Percentiles rank a stretch among this genome's conserved stretches.
phyloP scores from a whole-genome alignment of 2,329 filamentous ascomycete species.

The Trichoderma atrobrunneum region DNA sequence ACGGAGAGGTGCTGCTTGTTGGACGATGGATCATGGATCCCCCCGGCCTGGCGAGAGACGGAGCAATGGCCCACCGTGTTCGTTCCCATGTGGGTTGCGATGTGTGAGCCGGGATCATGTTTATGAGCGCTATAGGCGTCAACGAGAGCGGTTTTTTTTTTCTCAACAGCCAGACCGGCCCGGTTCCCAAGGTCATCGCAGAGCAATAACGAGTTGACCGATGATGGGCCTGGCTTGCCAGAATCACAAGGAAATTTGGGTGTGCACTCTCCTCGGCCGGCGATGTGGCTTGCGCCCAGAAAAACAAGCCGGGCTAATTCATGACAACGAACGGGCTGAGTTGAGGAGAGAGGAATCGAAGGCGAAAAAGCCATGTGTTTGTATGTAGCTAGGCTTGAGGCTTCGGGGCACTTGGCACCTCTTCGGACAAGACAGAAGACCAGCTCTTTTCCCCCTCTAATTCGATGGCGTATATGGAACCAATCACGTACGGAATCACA shows the following conservation, averaged over 20 bases:
- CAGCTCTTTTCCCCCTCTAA: not conserved
- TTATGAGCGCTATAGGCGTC: not conserved
- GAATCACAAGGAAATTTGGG: not conserved
- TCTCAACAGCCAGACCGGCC: not conserved
- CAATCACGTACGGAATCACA: not conserved
- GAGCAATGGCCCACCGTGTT: not conserved
- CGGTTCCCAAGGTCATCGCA: not conserved
- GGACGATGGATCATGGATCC: not conserved
- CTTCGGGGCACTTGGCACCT: not conserved
- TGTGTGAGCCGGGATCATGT: not conserved
- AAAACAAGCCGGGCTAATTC: not conserved
- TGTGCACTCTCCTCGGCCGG: not conserved
- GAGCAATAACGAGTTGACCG: not conserved
- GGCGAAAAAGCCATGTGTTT: not conserved
- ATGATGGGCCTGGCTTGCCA: not conserved
- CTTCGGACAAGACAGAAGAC: not conserved
- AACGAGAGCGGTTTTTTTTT: not conserved
- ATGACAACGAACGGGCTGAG: not conserved
- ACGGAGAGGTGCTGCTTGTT: not conserved
- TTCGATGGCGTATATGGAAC: not conserved
- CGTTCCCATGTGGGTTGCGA: not conserved
- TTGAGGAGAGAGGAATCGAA: not conserved
- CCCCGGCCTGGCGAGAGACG: not conserved
- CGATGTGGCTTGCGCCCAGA: not conserved
- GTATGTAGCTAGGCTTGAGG: not conserved